Evolutionary conservation across 208 protist genomes (phyloP), one percentile per base, ranked within the genome.

Genomic region (Balamuthia mandrillaris): DNA sequence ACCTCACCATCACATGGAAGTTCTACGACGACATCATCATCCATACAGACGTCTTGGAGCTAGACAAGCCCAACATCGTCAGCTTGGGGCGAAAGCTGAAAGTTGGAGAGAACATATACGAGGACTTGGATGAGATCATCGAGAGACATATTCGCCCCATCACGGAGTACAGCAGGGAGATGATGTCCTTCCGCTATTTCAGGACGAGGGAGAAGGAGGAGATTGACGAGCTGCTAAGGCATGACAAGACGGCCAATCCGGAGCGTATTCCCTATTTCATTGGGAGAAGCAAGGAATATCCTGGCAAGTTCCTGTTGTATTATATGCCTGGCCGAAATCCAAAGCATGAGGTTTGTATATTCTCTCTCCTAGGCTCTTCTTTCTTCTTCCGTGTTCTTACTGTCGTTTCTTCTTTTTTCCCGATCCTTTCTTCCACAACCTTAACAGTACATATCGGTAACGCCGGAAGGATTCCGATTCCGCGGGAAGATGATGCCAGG

Each of bases 1-100:
- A 70, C 61, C 61, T 70, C 35, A 70, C 41, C 61, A 44, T 70
- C 2, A 49, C 61, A 6, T 70, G 61, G 61, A 70, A 70, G 61
- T 39, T 70, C 61, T 49, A 33, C 35, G 61, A 70, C 61, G 47
- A 33, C 35, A 39, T 70, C 27, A 49, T 33, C 61, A 24, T 70
- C n/a, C 61, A 70, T 39, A 70, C 61, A 21, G 61, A 39, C 47
- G 47, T n/a, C n/a, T n/a, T n/a, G n/a, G n/a, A n/a, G n/a, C n/a
- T n/a, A n/a, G n/a, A n/a, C n/a, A n/a, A n/a, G n/a, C n/a, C n/a
- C n/a, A n/a, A n/a, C 56, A 63, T 35, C 18, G n/a, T 24, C 33
- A 18, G 56, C 18, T 49, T 33, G n/a, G 47, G n/a, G n/a, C n/a
- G 47, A 39, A 70, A 70, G 61, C 47, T 33, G 61, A 39, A 70